phyloP scores from a whole-genome alignment of 148 eudicot species.

The Talinum fruticosum region DNA sequence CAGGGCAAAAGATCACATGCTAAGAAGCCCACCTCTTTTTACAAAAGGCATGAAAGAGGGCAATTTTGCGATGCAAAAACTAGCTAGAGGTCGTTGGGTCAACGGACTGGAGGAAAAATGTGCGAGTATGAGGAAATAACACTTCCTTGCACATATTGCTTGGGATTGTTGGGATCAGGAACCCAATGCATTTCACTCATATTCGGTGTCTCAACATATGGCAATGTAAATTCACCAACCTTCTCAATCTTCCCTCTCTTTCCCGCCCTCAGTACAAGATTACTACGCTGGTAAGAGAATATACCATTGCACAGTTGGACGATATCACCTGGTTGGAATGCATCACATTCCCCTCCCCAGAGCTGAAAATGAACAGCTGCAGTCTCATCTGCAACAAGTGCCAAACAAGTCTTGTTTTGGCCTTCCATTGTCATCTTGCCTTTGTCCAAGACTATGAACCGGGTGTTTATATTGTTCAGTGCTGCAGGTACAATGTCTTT shows the following conservation, averaged over 20 bases:
- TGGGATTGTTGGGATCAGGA: slow-evolving; percentile 48
- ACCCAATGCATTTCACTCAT: slow-evolving; percentile 84
- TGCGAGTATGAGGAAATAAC: slow-evolving; percentile 42
- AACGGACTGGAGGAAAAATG: slow-evolving; percentile 41
- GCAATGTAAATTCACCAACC: slow-evolving; percentile 72
- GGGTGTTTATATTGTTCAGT: slow-evolving; percentile 60
- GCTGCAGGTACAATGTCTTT: slow-evolving; percentile 74
- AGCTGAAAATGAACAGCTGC: slow-evolving; percentile 88
- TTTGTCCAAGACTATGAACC: slow-evolving; percentile 73
- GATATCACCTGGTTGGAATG: slow-evolving; percentile 68
- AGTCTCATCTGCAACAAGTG: slow-evolving; percentile 87
- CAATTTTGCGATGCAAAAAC: not conserved
- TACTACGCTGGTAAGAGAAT: slow-evolving; percentile 64
- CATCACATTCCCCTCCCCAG: slow-evolving; percentile 84
- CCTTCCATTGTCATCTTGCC: slow-evolving; percentile 49
- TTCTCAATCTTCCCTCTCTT: slow-evolving; percentile 70
- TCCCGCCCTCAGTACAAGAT: slow-evolving; percentile 70
- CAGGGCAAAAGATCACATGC: not conserved
- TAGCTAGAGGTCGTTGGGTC: not conserved
- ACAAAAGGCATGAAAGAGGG: not conserved
- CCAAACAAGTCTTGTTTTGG: slow-evolving; percentile 52
- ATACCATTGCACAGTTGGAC: slow-evolving; percentile 52
- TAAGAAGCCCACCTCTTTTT: not conserved
- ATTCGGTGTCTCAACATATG: slow-evolving; percentile 76
- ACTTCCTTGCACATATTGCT: slow-evolving; percentile 41